phyloP scores from a whole-genome alignment of 2,329 filamentous ascomycete species.

The Paecilomyces sp. region DNA sequence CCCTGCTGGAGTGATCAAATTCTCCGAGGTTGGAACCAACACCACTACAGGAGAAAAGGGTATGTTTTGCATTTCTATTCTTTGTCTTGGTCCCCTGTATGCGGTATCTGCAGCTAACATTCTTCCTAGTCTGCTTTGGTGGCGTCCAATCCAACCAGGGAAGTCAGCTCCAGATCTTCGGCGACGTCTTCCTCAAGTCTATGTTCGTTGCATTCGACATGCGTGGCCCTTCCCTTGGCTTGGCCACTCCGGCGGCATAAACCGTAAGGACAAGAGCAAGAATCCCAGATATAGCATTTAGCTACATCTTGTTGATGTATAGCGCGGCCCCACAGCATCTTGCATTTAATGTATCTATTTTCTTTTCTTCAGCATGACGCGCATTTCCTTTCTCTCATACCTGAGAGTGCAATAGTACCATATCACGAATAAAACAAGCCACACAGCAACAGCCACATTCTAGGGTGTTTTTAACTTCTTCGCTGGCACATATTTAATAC shows the following conservation, averaged over 20 bases:
- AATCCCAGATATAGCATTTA: background rate
- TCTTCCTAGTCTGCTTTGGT: slow-evolving; percentile 46
- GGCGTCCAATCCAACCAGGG: slow-evolving; percentile 54
- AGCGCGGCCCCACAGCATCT: background rate
- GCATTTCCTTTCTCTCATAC: background rate
- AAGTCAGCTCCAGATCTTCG: slow-evolving; percentile 50
- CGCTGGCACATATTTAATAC: background rate
- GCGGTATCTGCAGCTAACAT: slow-evolving; percentile 10
- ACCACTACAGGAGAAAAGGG: slow-evolving; percentile 30
- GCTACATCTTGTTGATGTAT: background rate
- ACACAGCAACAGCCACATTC: background rate
- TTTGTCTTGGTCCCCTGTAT: background rate
- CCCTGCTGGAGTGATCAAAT: slow-evolving; percentile 50
- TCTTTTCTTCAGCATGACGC: background rate
- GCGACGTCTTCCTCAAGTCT: slow-evolving; percentile 55
- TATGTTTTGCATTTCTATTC: slow-evolving; percentile 19
- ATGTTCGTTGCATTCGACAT: slow-evolving; percentile 55
- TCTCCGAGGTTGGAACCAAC: slow-evolving; percentile 44
- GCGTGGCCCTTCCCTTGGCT: slow-evolving; percentile 41
- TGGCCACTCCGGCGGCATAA: slow-evolving; percentile 38
- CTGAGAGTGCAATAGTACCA: background rate
- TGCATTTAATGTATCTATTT: background rate
- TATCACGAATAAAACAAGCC: background rate
- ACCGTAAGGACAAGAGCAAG: background rate
- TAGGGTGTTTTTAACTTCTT: background rate